phyloP scores from a whole-genome alignment of 176 grass and related monocot species.

The Alloteropsis semialata region DNA sequence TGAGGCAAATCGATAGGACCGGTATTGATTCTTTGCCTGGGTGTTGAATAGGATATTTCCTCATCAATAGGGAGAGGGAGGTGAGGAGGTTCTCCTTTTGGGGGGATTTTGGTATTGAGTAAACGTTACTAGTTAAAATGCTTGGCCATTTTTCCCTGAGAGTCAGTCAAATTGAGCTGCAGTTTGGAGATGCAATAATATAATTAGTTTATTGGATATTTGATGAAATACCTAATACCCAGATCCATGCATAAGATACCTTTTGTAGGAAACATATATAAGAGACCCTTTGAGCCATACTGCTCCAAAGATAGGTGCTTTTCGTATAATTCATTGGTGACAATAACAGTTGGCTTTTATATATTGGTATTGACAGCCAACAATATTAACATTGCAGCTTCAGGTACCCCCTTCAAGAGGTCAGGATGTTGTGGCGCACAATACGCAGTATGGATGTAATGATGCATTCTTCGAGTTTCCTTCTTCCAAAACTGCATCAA shows the following conservation, averaged over 20 bases:
- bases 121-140: neutral
- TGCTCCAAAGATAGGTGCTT: neutral
- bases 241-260: neutral
- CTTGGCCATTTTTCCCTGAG: neutral
- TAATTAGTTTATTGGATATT: neutral
- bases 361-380: neutral
- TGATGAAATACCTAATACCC: neutral
- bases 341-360: neutral
- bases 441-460: constrained; percentile 52
- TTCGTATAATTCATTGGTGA: neutral
- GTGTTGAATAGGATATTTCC: neutral
- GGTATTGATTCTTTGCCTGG: neutral
- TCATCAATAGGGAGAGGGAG: neutral
- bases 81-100: neutral
- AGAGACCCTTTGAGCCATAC: neutral
- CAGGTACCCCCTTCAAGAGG: neutral
- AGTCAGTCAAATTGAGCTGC: neutral
- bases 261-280: neutral
- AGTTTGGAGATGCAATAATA: neutral
- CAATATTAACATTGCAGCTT: neutral
- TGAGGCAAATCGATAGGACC: neutral
- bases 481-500: constrained; percentile 45
- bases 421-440: constrained; percentile 38
- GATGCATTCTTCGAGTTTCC: constrained; percentile 62
- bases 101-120: neutral